Evolutionary conservation across 257 asterid genomes (phyloP).

Genomic region (Prunella vulgaris): DNA sequence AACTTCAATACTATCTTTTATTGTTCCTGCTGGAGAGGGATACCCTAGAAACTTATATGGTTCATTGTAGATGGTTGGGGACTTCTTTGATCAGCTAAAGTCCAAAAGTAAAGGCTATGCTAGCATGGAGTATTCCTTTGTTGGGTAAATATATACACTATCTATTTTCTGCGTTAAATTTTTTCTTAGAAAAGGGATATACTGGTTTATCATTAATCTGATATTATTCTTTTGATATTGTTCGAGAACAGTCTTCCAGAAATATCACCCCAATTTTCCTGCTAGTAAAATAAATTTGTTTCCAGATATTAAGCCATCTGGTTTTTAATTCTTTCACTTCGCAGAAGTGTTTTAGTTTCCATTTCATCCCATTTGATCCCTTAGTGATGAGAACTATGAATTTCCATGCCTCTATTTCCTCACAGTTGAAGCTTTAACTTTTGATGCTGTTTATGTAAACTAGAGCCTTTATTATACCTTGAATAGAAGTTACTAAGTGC

Average conservation of each 20-base stretch:
- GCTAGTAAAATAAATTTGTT: neutral
- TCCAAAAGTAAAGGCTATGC: constrained; percentile 99
- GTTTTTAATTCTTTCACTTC: neutral
- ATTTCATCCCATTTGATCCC: neutral
- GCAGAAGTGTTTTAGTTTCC: neutral
- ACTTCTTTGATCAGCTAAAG: constrained; percentile 98
- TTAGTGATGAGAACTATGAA: neutral
- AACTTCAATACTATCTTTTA: neutral
- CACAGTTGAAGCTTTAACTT: no score
- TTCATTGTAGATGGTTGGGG: constrained; percentile 92
- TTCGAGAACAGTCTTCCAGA: neutral
- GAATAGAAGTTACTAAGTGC: no score
- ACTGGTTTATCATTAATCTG: neutral
- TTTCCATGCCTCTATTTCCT: no score
- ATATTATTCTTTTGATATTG: neutral
- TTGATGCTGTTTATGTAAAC: no score
- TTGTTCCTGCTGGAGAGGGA: neutral
- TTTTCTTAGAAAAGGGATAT: neutral
- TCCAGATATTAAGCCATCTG: neutral
- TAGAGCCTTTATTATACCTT: no score
- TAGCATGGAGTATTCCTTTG: constrained; percentile 94
- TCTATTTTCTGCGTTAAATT: constrained; percentile 5
- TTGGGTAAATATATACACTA: constrained; percentile 56
- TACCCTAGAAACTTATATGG: constrained; percentile 11
- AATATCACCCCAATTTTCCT: neutral